A percentile compares a stretch with the other conserved stretches of the same genome.
phyloP scores from a whole-genome alignment of 129 eudicot genomes.

The Saussurea involucrata region DNA sequence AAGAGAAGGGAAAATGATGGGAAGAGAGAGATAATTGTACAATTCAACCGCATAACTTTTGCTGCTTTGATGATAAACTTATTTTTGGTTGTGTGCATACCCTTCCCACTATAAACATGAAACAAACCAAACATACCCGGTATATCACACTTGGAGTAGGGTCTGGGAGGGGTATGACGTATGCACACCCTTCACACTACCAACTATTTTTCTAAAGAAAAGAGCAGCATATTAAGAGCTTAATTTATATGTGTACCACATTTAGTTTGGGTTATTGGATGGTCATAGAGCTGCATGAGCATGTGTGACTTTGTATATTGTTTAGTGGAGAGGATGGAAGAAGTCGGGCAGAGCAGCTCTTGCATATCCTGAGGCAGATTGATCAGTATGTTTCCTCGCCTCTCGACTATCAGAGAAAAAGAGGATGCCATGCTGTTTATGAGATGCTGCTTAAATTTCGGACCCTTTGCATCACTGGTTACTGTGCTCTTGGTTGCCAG shows the following conservation, averaged over 20 bases:
- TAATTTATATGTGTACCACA: background rate
- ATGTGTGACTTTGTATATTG: background rate
- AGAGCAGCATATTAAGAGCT: background rate
- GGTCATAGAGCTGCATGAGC: background rate
- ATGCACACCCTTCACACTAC: background rate
- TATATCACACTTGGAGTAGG: background rate
- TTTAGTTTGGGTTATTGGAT: background rate
- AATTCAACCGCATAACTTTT: background rate
- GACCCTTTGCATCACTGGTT: conserved; percentile 71
- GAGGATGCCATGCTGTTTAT: conserved; percentile 90
- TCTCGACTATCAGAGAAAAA: conserved; percentile 79
- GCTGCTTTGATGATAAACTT: background rate
- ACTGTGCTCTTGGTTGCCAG: conserved; percentile 87
- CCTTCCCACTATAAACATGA: background rate
- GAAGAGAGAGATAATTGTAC: background rate
- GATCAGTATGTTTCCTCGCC: conserved; percentile 90
- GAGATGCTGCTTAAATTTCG: conserved; percentile 91
- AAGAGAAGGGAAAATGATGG: background rate
- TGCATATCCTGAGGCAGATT: conserved; percentile 84
- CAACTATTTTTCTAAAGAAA: background rate
- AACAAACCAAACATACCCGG: background rate
- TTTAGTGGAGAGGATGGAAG: conserved; percentile 97
- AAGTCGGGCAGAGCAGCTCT: conserved; percentile 93
- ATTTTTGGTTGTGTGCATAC: background rate
- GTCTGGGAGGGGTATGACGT: background rate